phyloP scores from a whole-genome alignment of 352 stramenopile genomes.

The Phytophthora boehmeriae region DNA sequence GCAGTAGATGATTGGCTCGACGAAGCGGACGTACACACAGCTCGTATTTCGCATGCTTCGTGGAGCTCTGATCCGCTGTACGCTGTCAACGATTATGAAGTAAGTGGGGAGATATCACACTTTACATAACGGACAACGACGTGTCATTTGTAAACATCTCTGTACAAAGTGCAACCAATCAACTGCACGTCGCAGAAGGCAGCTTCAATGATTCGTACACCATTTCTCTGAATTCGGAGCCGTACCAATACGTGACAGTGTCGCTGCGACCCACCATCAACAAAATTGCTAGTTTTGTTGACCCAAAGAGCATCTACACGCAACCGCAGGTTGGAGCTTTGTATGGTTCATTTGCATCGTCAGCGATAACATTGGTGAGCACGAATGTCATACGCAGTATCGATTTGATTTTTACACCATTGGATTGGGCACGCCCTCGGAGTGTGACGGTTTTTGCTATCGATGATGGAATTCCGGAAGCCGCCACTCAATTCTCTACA shows the following conservation, averaged over 20 bases:
- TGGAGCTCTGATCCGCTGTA: constrained; percentile 59
- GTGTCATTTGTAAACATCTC: constrained; percentile 68
- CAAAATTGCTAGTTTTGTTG: constrained; percentile 43
- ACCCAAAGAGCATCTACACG: constrained; percentile 21
- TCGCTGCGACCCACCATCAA: constrained; percentile 46
- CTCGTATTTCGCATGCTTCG: constrained; percentile 56
- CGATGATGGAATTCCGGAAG: constrained; percentile 64
- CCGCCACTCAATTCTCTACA: constrained; percentile 58
- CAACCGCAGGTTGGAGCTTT: constrained; percentile 40
- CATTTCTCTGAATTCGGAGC: constrained; percentile 62
- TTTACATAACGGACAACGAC: constrained; percentile 74
- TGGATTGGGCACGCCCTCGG: constrained; percentile 56
- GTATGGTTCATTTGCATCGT: constrained; percentile 25
- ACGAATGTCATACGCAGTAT: constrained; percentile 27
- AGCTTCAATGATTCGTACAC: constrained; percentile 84
- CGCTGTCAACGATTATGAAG: constrained; percentile 34
- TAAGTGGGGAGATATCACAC: constrained; percentile 28
- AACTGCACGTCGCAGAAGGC: constrained; percentile 70
- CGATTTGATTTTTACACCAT: constrained; percentile 62
- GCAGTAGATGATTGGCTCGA: constrained; percentile 71
- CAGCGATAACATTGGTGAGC: constrained; percentile 13
- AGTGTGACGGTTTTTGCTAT: constrained; percentile 64
- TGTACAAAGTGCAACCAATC: constrained; percentile 28
- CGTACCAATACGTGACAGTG: constrained; percentile 65
- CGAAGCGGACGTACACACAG: constrained; percentile 52